A percentile compares a stretch with the other conserved stretches of the same genome.
Evolutionary conservation across 2,329 filamentous ascomycete species (phyloP).

Genomic region (Colletotrichum chrysophilum): DNA sequence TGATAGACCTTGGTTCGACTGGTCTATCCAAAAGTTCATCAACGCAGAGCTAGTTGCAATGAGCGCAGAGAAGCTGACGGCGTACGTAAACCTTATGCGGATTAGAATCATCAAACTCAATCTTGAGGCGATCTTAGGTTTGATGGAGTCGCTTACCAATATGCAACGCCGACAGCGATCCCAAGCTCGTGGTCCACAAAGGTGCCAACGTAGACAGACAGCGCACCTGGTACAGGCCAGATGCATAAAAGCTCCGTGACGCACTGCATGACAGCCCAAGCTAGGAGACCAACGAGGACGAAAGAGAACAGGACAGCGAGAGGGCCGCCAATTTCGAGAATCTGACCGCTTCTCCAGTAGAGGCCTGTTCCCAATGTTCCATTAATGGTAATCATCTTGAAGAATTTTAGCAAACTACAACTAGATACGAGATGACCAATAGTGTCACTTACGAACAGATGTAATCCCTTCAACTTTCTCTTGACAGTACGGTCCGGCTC

Average conservation of each 20-base stretch:
- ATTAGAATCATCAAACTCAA: background rate
- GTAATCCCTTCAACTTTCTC: constrained; percentile 28
- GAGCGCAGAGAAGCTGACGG: constrained; percentile 30
- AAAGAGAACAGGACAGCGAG: constrained; percentile 32
- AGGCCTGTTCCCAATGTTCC: constrained; percentile 30
- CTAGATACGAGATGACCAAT: background rate
- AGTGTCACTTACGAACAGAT: constrained; percentile 23
- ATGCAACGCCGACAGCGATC: constrained; percentile 33
- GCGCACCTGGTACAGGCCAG: constrained; percentile 35
- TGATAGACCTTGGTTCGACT: constrained; percentile 17
- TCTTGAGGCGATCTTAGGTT: background rate
- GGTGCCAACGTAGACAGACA: constrained; percentile 34
- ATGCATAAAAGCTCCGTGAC: constrained; percentile 35
- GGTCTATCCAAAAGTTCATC: constrained; percentile 27
- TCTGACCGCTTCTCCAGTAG: constrained; percentile 33
- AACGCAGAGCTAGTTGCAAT: constrained; percentile 28
- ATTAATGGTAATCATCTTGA: constrained; percentile 23
- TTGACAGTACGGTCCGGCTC: constrained; percentile 25
- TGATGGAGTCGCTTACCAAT: constrained; percentile 32
- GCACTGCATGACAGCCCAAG: constrained; percentile 36
- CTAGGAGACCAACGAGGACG: constrained; percentile 29
- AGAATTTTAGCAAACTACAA: background rate
- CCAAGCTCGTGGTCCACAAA: constrained; percentile 37
- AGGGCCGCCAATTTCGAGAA: constrained; percentile 31
- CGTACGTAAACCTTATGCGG: constrained; percentile 23